Base-by-base conservation (phyloP, 2,329 filamentous ascomycete genomes). In the Alternaria consortialis region DNA sequence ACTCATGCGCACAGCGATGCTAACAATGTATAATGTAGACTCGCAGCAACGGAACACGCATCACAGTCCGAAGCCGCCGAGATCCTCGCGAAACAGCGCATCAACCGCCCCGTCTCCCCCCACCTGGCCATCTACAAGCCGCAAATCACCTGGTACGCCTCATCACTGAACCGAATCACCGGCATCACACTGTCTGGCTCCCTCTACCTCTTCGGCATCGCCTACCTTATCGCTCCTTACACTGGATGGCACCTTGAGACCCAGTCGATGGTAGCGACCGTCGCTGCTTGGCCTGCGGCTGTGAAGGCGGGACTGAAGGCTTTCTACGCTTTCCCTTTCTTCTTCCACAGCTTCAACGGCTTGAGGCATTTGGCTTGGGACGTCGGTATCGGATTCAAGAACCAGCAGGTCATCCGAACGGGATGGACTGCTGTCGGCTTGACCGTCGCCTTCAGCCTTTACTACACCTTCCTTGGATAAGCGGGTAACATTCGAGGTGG, bases 111-210 rank as follows among this genome's bases (percentile, higher is more conserved):
- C 77, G 85, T 97, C 72, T 86, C 92, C 46, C 94, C 94, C 56
- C 93, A 97, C 78, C 87, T 97, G 65, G 79, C 82, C 75, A 94
- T 96, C 86, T 97, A 97, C 88, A 86, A 88, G 79, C 87, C 90
- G 62, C 88, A 92, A 80, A 91, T 97, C 82, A 95, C 92, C 72
- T 97, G 90, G 90, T 90, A 92, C 80, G 85, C 86, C 70, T 89
- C 88, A 71, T 88, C 84, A 59, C 85, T 92, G 81, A 91, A 93
- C 84, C 93, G 94, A 74, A 88, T 97, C 82, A 94, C 92, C n/a
- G 94, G 92, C 73, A 82, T 85, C 75, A 80, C 85, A 62, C 85
- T 96, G 69, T 90, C 89, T 62, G 91, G 90, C 66, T 81, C 84
- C 51, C 85, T 97, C 65, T 97, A 97, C 86, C 80, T 88, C 77